A percentile compares a stretch with the other conserved stretches of the same genome.
Conservation (phyloP, 805 yeast genomes). For the Yarrowia sp. region DNA sequence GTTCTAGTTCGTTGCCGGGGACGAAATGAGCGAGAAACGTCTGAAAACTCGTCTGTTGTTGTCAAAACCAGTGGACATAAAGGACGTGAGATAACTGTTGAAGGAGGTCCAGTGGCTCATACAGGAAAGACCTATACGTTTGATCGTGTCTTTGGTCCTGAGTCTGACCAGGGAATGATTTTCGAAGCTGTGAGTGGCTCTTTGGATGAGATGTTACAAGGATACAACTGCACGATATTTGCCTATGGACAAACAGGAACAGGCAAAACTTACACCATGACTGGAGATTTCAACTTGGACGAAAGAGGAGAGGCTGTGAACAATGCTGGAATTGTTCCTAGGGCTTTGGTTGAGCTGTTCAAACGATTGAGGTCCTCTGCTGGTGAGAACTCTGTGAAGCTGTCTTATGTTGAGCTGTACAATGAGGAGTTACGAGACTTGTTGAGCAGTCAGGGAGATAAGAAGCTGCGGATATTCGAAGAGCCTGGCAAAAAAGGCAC, state of each 20-base stretch:
- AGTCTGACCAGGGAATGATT: constrained; percentile 55
- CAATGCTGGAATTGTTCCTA: constrained; percentile 62
- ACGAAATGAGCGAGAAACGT: constrained; percentile 54
- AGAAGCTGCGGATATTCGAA: constrained; percentile 54
- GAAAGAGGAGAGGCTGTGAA: constrained; percentile 33
- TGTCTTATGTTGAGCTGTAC: constrained; percentile 79
- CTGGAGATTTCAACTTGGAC: neutral
- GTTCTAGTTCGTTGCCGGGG: constrained; percentile 65
- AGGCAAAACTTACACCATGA: constrained; percentile 84
- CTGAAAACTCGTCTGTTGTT: constrained; percentile 57
- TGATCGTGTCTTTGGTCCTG: constrained; percentile 59
- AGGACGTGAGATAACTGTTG: neutral
- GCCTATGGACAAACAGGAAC: constrained; percentile 96
- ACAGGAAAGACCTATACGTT: constrained; percentile 46
- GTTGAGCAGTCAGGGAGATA: constrained; percentile 44
- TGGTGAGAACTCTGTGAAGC: constrained; percentile 64
- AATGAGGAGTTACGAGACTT: constrained; percentile 81
- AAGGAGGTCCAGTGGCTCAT: constrained; percentile 18
- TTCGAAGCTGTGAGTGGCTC: constrained; percentile 48
- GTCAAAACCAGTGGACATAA: constrained; percentile 36
- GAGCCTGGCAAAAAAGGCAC: constrained; percentile 45
- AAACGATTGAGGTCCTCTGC: constrained; percentile 41
- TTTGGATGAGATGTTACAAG: constrained; percentile 60
- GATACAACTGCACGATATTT: constrained; percentile 72
- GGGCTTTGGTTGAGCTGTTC: constrained; percentile 55